phyloP scores from a whole-genome alignment of 1,139 yeast genomes.

The Scheffersomyces lignicola region DNA sequence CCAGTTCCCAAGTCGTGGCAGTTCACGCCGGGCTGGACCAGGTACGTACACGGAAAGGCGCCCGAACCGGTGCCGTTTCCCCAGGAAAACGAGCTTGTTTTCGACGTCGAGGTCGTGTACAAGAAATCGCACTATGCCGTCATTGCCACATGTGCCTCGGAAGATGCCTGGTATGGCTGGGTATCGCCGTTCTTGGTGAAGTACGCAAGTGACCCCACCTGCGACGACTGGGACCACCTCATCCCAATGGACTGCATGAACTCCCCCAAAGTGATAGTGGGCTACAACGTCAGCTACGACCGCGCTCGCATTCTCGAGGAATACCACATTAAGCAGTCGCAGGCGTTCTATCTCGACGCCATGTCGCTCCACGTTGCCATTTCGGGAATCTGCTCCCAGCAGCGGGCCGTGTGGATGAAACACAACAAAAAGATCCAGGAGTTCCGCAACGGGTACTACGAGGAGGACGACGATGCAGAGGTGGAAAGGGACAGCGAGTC shows the following conservation, averaged over 20 bases:
- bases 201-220: slow-evolving; percentile 30
- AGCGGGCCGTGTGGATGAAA: slow-evolving; percentile 76
- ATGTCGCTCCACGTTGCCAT: slow-evolving; percentile 92
- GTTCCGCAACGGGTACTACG: slow-evolving; percentile 20
- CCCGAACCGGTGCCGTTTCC: slow-evolving; percentile 73
- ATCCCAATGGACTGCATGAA: slow-evolving; percentile 65
- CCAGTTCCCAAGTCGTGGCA: slow-evolving; percentile 54
- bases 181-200: slow-evolving; percentile 76
- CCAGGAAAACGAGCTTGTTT: slow-evolving; percentile 62
- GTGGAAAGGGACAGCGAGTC: slow-evolving; percentile 11
- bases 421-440: slow-evolving; percentile 42
- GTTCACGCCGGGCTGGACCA: slow-evolving; percentile 76
- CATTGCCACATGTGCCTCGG: slow-evolving; percentile 78
- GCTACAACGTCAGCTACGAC: slow-evolving; percentile 91
- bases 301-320: slow-evolving; percentile 86
- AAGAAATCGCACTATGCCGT: slow-evolving; percentile 73
- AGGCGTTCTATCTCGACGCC: slow-evolving; percentile 83
- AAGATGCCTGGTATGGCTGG: slow-evolving; percentile 93
- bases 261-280: slow-evolving; percentile 64
- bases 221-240: slow-evolving; percentile 58
- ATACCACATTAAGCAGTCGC: slow-evolving; percentile 64
- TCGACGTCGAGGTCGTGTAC: slow-evolving; percentile 89
- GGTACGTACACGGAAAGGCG: slow-evolving; percentile 54
- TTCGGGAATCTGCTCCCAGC: slow-evolving; percentile 91
- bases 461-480: slow-evolving; percentile 13